Percentiles rank a stretch among this genome's conserved stretches.
These are phyloP conservation scores for Russula sp. DNA, from an alignment of 768 basidiomycete genomes.

Conservation along the genomic window DNA sequence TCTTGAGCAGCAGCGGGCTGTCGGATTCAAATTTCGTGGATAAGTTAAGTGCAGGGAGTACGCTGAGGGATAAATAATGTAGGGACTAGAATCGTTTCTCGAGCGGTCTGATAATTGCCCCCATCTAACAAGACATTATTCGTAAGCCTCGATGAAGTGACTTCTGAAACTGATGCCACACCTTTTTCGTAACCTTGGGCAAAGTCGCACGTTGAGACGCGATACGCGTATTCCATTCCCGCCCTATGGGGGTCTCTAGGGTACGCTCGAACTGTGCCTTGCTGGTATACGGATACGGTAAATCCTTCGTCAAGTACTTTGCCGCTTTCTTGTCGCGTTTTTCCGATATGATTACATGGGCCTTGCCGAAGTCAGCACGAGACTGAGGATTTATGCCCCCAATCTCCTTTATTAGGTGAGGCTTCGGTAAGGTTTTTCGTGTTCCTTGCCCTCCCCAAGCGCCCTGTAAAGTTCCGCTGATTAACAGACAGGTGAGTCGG, in stretches of 20 bases:
- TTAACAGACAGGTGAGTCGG: background rate
- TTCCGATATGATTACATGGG: constrained; percentile 93
- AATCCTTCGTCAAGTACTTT: constrained; percentile 83
- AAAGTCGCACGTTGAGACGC: constrained; percentile 79
- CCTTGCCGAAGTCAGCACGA: constrained; percentile 78
- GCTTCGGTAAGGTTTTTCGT: constrained; percentile 51
- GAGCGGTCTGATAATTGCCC: constrained; percentile 61
- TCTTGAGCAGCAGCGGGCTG: too few relatives aligned
- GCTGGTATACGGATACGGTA: constrained; percentile 93
- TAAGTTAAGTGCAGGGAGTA: background rate
- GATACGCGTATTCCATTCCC: constrained; percentile 89
- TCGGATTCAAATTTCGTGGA: too few relatives aligned
- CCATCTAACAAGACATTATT: constrained; percentile 41
- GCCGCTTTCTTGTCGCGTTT: constrained; percentile 90
- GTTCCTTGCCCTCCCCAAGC: constrained; percentile 84
- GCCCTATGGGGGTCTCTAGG: constrained; percentile 74
- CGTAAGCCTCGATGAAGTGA: background rate
- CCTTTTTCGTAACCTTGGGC: constrained; percentile 85
- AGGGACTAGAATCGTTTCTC: constrained; percentile 40
- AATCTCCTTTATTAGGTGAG: constrained; percentile 70
- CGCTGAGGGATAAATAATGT: background rate
- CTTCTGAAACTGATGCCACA: constrained; percentile 25
- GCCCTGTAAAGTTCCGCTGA: constrained; percentile 44
- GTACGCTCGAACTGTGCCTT: constrained; percentile 86
- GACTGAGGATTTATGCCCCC: constrained; percentile 71